Base-by-base conservation (phyloP, 2,329 filamentous ascomycete genomes). In the Colletotrichum sp. region DNA sequence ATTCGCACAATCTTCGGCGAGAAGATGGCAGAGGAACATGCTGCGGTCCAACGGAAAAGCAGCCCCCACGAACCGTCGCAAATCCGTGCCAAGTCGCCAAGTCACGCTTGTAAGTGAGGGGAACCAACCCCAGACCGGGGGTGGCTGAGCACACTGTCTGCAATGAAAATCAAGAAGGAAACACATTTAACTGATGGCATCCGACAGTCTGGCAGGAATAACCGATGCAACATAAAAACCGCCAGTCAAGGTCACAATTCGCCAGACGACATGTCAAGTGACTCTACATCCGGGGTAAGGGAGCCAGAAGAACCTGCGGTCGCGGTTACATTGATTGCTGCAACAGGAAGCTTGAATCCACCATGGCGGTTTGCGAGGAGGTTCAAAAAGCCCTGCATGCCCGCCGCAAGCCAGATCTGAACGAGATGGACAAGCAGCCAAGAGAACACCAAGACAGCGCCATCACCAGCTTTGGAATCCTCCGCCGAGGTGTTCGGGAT, bases 61-160 rank as follows among this genome's bases (percentile, higher is more conserved):
- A 32, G n/a, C 30, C 62, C 39, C 57, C 59, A 36, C 71, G 70
- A 64, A 32, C 62, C 26, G 30, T 30, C 32, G 64, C 10, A 60
- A 65, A 28, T 65, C 59, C 71, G 64, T n/a, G 73, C 73, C 73
- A 76, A 76, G 70, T 34, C 57, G 32, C 30, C 65, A 28, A 60
- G 44, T 60, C 26, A 15, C 68, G 44, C 34, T 59, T 34, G 21
- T 5, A 24, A 26, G 32, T 16, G 34, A 36, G 28, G 49, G 65
- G 28, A 15, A 55, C 6, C 8, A 5, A 65, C 70, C 49, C 64
- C 44, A 73, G 64, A 21, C 69, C 39, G 70, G 70, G 70, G 64
- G 64, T 73, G 73, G 73, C 70, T 76, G 70, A 69, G 73, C 70
- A 76, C 49, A 65, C 63, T 28, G 44, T 12, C 12, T 52, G 44